Conservation (phyloP, 306 rosid genomes). For the Alnus glutinosa region DNA sequence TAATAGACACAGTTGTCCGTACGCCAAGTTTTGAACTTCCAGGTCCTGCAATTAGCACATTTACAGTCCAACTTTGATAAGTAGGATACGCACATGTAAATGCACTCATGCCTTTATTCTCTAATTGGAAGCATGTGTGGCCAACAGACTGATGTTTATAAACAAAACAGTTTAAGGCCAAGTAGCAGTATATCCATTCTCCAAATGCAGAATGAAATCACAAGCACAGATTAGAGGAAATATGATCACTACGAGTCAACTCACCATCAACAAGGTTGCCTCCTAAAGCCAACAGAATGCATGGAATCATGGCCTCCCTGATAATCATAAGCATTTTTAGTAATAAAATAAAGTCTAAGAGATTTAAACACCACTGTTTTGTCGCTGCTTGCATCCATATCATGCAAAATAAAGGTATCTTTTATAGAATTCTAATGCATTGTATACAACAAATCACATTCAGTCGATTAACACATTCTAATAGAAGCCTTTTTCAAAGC, state of each 20-base stretch:
- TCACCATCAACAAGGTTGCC: conserved; percentile 95
- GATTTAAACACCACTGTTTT: neutral
- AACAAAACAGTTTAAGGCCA: neutral
- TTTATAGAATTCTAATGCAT: neutral
- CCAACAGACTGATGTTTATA: neutral
- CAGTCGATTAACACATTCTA: neutral
- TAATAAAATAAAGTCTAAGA: conserved; percentile 3
- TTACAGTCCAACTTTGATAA: neutral
- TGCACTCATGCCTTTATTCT: neutral
- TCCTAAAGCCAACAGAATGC: conserved; percentile 96
- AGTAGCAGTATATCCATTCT: neutral
- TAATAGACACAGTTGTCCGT: conserved; percentile 83
- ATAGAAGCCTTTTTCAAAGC: neutral
- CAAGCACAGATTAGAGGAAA: neutral
- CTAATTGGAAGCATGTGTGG: neutral
- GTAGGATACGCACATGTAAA: neutral
- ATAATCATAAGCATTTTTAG: conserved; percentile 41
- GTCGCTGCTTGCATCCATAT: neutral
- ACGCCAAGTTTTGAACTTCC: conserved; percentile 95
- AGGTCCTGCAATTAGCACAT: conserved; percentile 67
- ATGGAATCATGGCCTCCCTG: conserved; percentile 99
- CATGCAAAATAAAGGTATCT: neutral
- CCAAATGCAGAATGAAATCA: neutral
- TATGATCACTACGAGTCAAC: conserved; percentile 22
- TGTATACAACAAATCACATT: neutral